A percentile compares a stretch with the other conserved stretches of the same genome.
phyloP scores from a whole-genome alignment of 495 filamentous ascomycete species.

The Terfezia boudieri region DNA sequence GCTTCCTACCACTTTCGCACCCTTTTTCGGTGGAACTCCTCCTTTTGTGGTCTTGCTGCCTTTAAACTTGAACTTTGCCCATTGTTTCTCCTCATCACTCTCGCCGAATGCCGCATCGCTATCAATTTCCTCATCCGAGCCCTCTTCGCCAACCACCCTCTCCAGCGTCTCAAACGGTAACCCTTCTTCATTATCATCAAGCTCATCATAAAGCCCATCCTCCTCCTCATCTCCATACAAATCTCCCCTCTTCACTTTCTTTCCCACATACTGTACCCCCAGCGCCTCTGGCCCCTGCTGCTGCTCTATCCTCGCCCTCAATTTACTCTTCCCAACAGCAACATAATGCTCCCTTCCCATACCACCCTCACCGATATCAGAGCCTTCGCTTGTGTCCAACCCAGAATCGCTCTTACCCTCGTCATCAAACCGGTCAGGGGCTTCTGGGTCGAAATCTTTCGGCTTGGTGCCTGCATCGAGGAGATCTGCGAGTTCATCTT shows the following conservation, averaged over 20 bases:
- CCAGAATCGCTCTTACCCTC: conserved; percentile 34
- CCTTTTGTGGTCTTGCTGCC: conserved; percentile 28
- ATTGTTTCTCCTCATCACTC: conserved; percentile 34
- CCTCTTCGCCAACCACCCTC: conserved; percentile 20
- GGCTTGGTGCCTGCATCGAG: neutral
- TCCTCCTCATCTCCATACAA: conserved; percentile 28
- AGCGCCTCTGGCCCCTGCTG: conserved; percentile 40
- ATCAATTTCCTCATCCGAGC: conserved; percentile 33
- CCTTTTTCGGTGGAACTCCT: conserved; percentile 8
- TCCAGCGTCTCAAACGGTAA: conserved; percentile 19
- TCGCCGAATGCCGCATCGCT: conserved; percentile 37
- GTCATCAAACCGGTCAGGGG: conserved; percentile 27
- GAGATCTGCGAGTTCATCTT: neutral
- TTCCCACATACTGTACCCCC: conserved; percentile 65
- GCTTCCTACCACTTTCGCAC: conserved; percentile 23
- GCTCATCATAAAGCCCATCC: conserved; percentile 12
- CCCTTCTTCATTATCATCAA: conserved; percentile 24
- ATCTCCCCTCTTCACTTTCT: conserved; percentile 50
- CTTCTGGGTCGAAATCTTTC: conserved; percentile 77
- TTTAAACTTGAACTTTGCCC: conserved; percentile 30
- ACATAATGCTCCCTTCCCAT: conserved; percentile 64
- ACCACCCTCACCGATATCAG: conserved; percentile 26
- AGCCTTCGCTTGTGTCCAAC: conserved; percentile 10
- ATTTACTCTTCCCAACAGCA: conserved; percentile 39
- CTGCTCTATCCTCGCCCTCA: conserved; percentile 64